Conservation (phyloP, 2,329 filamentous ascomycete genomes). For the Fusarium sp. region DNA sequence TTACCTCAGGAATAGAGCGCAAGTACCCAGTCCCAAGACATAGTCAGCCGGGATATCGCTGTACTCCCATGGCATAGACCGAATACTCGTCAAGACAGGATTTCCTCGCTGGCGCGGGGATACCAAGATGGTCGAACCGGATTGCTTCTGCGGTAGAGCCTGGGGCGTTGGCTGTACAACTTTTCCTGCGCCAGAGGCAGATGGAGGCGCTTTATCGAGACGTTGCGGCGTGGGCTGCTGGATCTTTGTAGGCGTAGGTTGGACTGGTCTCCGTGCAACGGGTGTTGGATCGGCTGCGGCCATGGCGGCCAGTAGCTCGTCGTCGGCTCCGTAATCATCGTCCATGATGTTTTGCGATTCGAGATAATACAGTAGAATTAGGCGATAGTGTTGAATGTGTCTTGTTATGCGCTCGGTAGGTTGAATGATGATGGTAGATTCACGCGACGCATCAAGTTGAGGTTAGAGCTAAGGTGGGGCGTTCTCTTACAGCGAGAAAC, state of each 20-base stretch:
- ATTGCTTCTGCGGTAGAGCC: conserved; percentile 75
- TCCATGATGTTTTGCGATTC: conserved; percentile 54
- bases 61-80: conserved; percentile 93
- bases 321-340: conserved; percentile 72
- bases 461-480: conserved; percentile 35
- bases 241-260: conserved; percentile 60
- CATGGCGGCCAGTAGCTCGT: conserved; percentile 69
- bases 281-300: conserved; percentile 62
- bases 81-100: conserved; percentile 87
- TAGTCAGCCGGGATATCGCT: conserved; percentile 97
- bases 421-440: conserved; percentile 24
- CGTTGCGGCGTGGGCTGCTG: conserved; percentile 69
- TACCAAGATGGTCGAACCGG: conserved; percentile 86
- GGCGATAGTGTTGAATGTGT: background rate
- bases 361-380: background rate
- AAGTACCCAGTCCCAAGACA: conserved; percentile 87
- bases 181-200: conserved; percentile 62
- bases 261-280: conserved; percentile 48
- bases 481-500: conserved; percentile 4
- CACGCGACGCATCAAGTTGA: conserved; percentile 25
- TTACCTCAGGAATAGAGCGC: conserved; percentile 86
- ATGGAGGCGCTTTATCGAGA: conserved; percentile 66
- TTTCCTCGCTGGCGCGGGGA: conserved; percentile 96
- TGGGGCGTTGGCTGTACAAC: conserved; percentile 92
- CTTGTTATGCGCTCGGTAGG: background rate